Evolutionary conservation across 192 early-diverging fungal genomes (phyloP), one percentile per base, ranked within the genome.

Genomic region (Pilaira anomala): DNA sequence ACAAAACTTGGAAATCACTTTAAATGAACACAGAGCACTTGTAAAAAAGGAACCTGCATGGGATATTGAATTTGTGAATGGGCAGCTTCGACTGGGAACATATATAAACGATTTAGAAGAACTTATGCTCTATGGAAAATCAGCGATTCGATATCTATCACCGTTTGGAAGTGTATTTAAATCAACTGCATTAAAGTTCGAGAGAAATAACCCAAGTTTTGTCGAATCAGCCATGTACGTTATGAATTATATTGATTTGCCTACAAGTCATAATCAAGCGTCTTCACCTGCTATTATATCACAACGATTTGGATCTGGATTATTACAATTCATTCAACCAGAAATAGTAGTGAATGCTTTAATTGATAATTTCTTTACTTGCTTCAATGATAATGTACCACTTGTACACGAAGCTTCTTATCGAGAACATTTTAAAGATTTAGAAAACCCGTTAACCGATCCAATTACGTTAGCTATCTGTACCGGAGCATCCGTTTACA

Each of bases 381-480:
- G 60, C 14, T 28, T 62, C 29, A 48, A 62, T 48, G 18, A 16
- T 30, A 21, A n/a, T 0, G 19, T 26, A 7, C 60, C 60, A 2
- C 12, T 62, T 13, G 18, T 62, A 16, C 60, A 62, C 49, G 60
- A 62, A 39, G 46, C 60, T 3, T 30, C 60, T 14, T 62, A 49
- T 48, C 7, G 60, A 30, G 25, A 33, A 33, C 46, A 62, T 22
- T 62, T 48, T 18, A 48, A 33, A 21, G n/a, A 29, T 11, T 44
- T 62, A 13, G 33, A 30, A 22, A 49, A 24, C 44, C 60, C 60
- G 13, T 39, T 62, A 28, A 16, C n/a, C 21, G 44, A 46, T 62
- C 45, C 60, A 9, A 48, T 62, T n/a, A 62, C 60, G 18, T 42
- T 49, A 28, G 60, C 60, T 16, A 62, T 62, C 7, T 62, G 60